Percentiles rank a stretch among this genome's conserved stretches.
phyloP scores from a whole-genome alignment of 352 stramenopile genomes.

The Pythium aquatile region DNA sequence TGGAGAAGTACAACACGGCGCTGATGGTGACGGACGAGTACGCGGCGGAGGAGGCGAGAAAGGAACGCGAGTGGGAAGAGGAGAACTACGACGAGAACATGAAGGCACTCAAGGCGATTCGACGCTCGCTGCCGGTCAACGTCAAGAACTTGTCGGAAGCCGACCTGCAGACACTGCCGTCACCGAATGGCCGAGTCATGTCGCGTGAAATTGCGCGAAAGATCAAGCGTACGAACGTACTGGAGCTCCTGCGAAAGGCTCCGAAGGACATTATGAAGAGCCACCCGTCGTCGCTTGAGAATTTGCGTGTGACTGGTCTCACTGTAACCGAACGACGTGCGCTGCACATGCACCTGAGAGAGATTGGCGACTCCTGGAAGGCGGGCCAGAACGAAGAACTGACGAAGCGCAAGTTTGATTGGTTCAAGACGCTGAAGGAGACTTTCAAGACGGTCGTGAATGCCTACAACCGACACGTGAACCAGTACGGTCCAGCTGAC shows the following conservation, averaged over 20 bases:
- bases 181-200: constrained; percentile 79
- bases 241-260: constrained; percentile 87
- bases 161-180: constrained; percentile 60
- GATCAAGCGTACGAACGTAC: constrained; percentile 92
- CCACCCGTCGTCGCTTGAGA: constrained; percentile 89
- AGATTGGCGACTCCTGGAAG: constrained; percentile 87
- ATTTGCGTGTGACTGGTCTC: constrained; percentile 89
- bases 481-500: constrained; percentile 87
- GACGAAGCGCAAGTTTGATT: constrained; percentile 91
- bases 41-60: constrained; percentile 85
- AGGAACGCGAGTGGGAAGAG: constrained; percentile 91
- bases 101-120: constrained; percentile 86
- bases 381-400: constrained; percentile 89
- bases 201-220: constrained; percentile 82
- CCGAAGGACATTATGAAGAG: constrained; percentile 86
- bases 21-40: constrained; percentile 93
- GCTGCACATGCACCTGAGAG: constrained; percentile 84
- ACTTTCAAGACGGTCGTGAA: constrained; percentile 92
- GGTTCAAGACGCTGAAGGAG: constrained; percentile 91
- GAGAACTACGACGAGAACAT: constrained; percentile 86
- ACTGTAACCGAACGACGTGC: constrained; percentile 89
- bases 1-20: constrained; percentile 93
- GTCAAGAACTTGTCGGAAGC: constrained; percentile 91
- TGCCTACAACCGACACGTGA: constrained; percentile 89
- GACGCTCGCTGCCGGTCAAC: constrained; percentile 91